A percentile compares a stretch with the other conserved stretches of the same genome.
These are phyloP conservation scores for Lasiodiplodia sp. DNA, from an alignment of 2,329 filamentous ascomycete species.

Conservation along the genomic window DNA sequence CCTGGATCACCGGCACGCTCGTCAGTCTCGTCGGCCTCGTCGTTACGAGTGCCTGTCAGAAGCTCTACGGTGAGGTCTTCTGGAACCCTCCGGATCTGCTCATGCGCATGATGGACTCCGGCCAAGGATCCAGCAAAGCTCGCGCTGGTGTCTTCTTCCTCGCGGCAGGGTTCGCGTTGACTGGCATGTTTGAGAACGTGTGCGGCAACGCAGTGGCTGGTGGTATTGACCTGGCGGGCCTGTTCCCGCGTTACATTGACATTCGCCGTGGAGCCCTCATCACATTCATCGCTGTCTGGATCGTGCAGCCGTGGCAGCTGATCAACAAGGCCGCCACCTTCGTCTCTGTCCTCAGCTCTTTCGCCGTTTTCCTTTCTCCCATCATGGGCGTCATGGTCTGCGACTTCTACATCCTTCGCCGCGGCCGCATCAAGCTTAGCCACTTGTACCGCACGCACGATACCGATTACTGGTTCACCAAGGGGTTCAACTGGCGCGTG, in stretches of 20 bases:
- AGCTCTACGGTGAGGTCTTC: slow-evolving; percentile 46
- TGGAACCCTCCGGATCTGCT: slow-evolving; percentile 54
- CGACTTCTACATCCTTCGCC: slow-evolving; percentile 49
- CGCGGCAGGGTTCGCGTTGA: slow-evolving; percentile 45
- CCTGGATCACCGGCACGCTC: slow-evolving; percentile 50
- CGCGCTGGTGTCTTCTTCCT: slow-evolving; percentile 48
- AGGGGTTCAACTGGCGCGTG: slow-evolving; percentile 54
- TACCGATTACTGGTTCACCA: slow-evolving; percentile 53
- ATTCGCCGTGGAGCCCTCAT: slow-evolving; percentile 46
- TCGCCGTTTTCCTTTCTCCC: slow-evolving; percentile 51
- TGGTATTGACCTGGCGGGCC: slow-evolving; percentile 46
- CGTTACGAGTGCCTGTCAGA: slow-evolving; percentile 50
- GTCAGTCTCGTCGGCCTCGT: slow-evolving; percentile 53
- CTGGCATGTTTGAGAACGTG: slow-evolving; percentile 52
- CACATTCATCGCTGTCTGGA: slow-evolving; percentile 45
- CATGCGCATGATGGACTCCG: slow-evolving; percentile 55
- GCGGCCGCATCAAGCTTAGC: slow-evolving; percentile 44
- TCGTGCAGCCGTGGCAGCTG: slow-evolving; percentile 48
- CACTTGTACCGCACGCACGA: slow-evolving; percentile 46
- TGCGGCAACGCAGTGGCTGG: slow-evolving; percentile 45
- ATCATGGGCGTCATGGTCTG: slow-evolving; percentile 48
- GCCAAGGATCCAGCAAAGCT: slow-evolving; percentile 49
- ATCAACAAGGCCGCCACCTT: slow-evolving; percentile 48
- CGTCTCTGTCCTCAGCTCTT: slow-evolving; percentile 50
- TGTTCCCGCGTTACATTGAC: slow-evolving; percentile 45